Conservation (phyloP, 2,329 filamentous ascomycete species). For the Exophiala oligosperma region DNA sequence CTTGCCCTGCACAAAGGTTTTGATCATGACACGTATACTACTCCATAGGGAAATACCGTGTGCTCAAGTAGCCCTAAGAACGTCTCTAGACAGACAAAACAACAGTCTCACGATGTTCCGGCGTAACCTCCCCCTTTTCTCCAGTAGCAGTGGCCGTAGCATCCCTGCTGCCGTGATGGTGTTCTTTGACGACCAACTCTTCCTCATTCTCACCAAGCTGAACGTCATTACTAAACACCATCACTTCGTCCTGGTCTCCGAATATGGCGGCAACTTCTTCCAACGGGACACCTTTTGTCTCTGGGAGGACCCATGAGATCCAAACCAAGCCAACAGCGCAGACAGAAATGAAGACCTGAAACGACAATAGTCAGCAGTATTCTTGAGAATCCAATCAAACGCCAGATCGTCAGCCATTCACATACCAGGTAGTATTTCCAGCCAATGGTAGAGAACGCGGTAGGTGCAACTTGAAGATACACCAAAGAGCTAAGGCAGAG, state of each 20-base stretch:
- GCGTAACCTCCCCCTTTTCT: background rate
- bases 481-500: slow-evolving; percentile 9
- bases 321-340: slow-evolving; percentile 5
- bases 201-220: no score
- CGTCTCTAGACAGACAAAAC: background rate
- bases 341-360: slow-evolving; percentile 20
- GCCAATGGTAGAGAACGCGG: slow-evolving; percentile 33
- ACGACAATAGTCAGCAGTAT: background rate
- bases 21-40: no score
- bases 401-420: background rate
- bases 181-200: no score
- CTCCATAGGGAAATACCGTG: no score
- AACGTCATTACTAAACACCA: no score
- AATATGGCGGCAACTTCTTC: no score
- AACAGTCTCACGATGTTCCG: background rate
- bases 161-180: background rate
- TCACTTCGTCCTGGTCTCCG: background rate
- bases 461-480: slow-evolving; percentile 1
- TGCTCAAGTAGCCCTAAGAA: no score
- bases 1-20: no score
- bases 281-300: slow-evolving; percentile 24
- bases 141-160: background rate
- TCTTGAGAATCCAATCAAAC: background rate
- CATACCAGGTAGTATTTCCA: slow-evolving; percentile 34
- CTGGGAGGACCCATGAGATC: slow-evolving; percentile 21